phyloP scores from a whole-genome alignment of 345 rosid genomes.

The Euclidium syriacum region DNA sequence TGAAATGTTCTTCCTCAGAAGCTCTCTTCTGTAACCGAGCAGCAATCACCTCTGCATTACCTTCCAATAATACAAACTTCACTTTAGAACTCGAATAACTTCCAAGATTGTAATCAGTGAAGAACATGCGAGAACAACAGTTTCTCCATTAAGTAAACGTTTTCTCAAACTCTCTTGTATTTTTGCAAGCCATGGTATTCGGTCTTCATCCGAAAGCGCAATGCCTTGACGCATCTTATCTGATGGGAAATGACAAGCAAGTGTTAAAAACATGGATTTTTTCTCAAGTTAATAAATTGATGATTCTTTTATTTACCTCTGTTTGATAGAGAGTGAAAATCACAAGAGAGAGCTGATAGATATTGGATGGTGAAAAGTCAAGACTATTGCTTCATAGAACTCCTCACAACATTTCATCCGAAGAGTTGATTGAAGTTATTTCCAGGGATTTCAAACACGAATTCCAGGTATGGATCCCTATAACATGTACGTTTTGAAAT shows the following conservation, averaged over 20 bases:
- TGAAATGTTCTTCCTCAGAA: slow-evolving; percentile 67
- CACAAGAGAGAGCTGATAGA: slow-evolving; percentile 48
- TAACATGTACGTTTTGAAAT: not conserved
- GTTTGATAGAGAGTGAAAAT: slow-evolving; percentile 61
- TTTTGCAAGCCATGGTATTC: slow-evolving; percentile 76
- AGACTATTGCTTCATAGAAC: slow-evolving; percentile 64
- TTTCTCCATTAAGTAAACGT: slow-evolving; percentile 32
- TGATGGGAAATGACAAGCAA: slow-evolving; percentile 11
- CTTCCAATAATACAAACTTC: slow-evolving; percentile 61
- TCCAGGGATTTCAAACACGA: slow-evolving; percentile 42
- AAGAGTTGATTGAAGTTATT: slow-evolving; percentile 38
- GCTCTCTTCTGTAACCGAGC: slow-evolving; percentile 54
- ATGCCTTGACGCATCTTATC: slow-evolving; percentile 80
- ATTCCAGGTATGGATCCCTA: slow-evolving; percentile 36
- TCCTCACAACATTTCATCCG: slow-evolving; percentile 42
- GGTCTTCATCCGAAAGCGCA: slow-evolving; percentile 65
- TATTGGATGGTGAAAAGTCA: slow-evolving; percentile 38
- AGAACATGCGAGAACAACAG: slow-evolving; percentile 65
- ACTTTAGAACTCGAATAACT: slow-evolving; percentile 35
- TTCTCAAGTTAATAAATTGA: not conserved
- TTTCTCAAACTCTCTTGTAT: slow-evolving; percentile 43
- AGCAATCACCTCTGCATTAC: slow-evolving; percentile 44
- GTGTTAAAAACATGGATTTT: not conserved
- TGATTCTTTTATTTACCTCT: slow-evolving; percentile 50
- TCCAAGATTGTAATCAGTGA: slow-evolving; percentile 41